Evolutionary conservation across 768 basidiomycete genomes (phyloP).

Genomic region (Zangia roseola): DNA sequence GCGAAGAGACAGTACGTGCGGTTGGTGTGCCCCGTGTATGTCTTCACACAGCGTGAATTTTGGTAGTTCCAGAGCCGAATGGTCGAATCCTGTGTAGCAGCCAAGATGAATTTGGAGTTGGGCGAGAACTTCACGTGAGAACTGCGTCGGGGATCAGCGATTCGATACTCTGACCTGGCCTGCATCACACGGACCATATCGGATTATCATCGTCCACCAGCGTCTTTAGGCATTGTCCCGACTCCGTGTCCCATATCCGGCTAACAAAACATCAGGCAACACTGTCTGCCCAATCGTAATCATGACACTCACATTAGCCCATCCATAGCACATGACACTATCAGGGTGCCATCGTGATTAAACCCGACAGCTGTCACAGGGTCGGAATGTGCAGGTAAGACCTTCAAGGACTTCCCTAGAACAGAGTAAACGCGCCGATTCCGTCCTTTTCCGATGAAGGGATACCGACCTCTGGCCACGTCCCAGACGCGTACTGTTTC

Average conservation of each 20-base stretch:
- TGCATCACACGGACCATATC: conserved; percentile 57
- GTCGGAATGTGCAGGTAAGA: conserved; percentile 94
- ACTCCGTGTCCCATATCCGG: conserved; percentile 96
- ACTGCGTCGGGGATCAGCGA: conserved; percentile 37
- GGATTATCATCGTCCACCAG: conserved; percentile 96
- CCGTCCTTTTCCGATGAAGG: not conserved
- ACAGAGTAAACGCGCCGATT: conserved; percentile 1
- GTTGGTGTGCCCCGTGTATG: conserved; percentile 84
- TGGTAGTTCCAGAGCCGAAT: conserved; percentile 95
- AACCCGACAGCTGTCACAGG: conserved; percentile 94
- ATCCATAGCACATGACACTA: conserved; percentile 95
- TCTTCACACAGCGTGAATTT: conserved; percentile 87
- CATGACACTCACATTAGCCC: conserved; percentile 77
- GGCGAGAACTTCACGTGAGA: conserved; percentile 91
- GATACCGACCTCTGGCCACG: conserved; percentile 69
- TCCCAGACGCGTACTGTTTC: conserved; percentile 99
- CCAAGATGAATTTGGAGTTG: conserved; percentile 86
- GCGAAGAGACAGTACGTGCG: conserved; percentile 79
- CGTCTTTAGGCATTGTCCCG: conserved; percentile 97
- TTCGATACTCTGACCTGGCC: not conserved
- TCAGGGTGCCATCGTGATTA: conserved; percentile 92
- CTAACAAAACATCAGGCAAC: conserved; percentile 40
- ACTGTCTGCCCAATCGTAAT: not conserved
- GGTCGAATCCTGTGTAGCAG: conserved; percentile 91
- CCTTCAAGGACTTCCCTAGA: conserved; percentile 78